Evolutionary conservation across 192 early-diverging fungal genomes (phyloP), one percentile per base, ranked within the genome.

Genomic region (Irineochytrium annulatum): DNA sequence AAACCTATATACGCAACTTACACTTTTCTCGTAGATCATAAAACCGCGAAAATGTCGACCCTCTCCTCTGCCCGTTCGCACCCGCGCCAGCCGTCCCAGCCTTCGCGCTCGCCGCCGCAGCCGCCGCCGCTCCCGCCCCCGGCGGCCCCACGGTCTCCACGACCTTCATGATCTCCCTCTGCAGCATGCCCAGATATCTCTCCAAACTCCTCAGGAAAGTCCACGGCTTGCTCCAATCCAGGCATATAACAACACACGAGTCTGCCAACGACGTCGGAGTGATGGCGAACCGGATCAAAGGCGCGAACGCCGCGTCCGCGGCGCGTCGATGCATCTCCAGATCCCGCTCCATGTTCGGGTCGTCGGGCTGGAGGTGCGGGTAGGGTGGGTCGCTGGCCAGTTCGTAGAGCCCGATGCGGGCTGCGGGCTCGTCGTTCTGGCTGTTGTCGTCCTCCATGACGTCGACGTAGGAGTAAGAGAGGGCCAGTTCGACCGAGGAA

Each of bases 191-290:
- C 30, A 91, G 68, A 89, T 91, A 97, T 22, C 83, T 77, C 55
- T 91, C 79, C 56, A 94, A 75, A 24, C 84, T 73, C 59, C 87
- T 85, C 61, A 94, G 63, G 73, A 93, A 97, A 28, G 68, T 74
- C 90, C 91, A 93, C 20, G 94, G 94, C 69, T 79, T 76, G 22
- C 85, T 78, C 94, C 94, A 97, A 74, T 97, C 94, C 41, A 97
- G 74, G 43, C 87, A 85, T 49, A 97, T 77, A 0, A 94, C 72
- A 0, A 89, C 84, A 27, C 86, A 68, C 0, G 85, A 76, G 55
- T 84, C 77, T 0, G 78, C 59, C 30, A 92, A 61, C 17, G 87
- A 77, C 20, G 82, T 76, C 32, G 78, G 68, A 59, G 82, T 86
- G 26, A 94, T 67, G 31, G 85, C 88, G 68, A 89, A 88, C 48